Conservation (phyloP, 2,329 filamentous ascomycete species). For the Dothideomycetes sp. region DNA sequence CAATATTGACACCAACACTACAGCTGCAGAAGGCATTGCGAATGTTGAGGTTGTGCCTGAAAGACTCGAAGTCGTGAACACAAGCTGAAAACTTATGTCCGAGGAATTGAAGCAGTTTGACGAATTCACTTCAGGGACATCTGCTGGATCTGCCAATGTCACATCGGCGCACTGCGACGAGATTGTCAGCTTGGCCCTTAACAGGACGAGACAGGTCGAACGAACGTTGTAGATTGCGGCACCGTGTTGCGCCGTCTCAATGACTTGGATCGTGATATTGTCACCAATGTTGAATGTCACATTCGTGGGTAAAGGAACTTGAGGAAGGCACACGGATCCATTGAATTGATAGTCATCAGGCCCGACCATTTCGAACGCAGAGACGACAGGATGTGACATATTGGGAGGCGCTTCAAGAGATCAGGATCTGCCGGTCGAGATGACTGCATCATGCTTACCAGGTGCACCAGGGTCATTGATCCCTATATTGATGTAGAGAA, state of each 20-base stretch:
- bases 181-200: too few species aligned
- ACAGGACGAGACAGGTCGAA: too few species aligned
- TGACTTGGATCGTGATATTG: constrained; percentile 78
- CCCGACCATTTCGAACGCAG: constrained; percentile 71
- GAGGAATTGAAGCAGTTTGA: constrained; percentile 84
- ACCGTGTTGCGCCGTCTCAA: constrained; percentile 73
- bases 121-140: constrained; percentile 64
- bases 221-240: constrained; percentile 59
- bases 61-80: constrained; percentile 49
- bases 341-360: constrained; percentile 67
- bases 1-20: neutral
- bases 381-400: constrained; percentile 74
- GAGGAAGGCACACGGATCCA: constrained; percentile 78
- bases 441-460: too few species aligned
- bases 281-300: constrained; percentile 64
- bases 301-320: constrained; percentile 70
- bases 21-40: too few species aligned
- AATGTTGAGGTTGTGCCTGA: neutral
- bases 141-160: constrained; percentile 69
- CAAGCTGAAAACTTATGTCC: constrained; percentile 60
- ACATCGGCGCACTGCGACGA: constrained; percentile 75
- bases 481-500: constrained; percentile 86
- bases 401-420: constrained; percentile 54
- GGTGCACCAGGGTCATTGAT: constrained; percentile 35
- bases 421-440: too few species aligned